Evolutionary conservation across 345 rosid genomes (phyloP).

Genomic region (Eucalyptus fibrosa): DNA sequence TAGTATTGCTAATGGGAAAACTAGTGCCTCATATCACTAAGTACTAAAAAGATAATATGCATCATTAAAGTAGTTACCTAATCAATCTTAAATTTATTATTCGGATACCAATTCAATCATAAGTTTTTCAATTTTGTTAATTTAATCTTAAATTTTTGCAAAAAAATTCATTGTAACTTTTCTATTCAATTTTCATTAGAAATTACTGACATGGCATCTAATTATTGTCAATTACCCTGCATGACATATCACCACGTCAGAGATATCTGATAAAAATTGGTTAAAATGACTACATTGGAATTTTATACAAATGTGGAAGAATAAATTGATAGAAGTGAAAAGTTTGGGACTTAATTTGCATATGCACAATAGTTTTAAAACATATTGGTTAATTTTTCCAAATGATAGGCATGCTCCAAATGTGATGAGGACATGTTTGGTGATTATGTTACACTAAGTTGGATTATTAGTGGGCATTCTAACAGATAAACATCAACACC

Average conservation of each 20-base stretch:
- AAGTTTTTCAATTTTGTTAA: background rate
- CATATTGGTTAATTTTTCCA: background rate
- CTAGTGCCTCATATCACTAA: background rate
- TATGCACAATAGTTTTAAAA: background rate
- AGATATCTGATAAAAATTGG: accelerated
- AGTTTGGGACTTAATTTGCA: background rate
- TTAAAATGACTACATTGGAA: background rate
- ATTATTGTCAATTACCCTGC: background rate
- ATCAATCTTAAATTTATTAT: background rate
- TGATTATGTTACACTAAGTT: background rate
- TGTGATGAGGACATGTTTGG: background rate
- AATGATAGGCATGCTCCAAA: background rate
- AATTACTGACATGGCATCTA: accelerated
- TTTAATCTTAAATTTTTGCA: background rate
- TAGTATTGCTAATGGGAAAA: background rate
- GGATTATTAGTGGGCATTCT: background rate
- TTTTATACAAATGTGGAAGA: background rate
- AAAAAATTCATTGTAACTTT: background rate
- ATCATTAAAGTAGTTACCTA: background rate
- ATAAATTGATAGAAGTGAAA: background rate
- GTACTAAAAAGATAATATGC: background rate
- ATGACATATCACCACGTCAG: accelerated
- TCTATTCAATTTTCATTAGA: background rate
- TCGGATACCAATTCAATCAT: accelerated
- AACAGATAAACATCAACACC: background rate